Base-by-base conservation (phyloP, 2,329 filamentous ascomycete species). In the Calonectria leucothoes region DNA sequence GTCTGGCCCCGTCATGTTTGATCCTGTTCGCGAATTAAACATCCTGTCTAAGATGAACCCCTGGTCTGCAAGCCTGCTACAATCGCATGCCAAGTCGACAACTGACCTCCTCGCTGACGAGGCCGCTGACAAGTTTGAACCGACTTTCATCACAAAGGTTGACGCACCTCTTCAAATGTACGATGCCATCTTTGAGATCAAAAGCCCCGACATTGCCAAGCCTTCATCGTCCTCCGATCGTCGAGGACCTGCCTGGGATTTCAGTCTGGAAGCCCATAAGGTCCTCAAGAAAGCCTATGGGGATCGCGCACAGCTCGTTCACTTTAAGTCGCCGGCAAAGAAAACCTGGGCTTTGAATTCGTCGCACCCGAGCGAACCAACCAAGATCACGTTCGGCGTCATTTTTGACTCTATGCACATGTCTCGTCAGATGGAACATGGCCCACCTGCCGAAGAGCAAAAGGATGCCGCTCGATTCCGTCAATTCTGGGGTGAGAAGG, bases 401-500 rank as follows among this genome's bases (percentile, higher is more conserved):
- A 85, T 94, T 12, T 92, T 96, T 61, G 91, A 98, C 78, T 88
- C 94, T 1, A 88, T 90, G 45, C 94, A 95, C 78, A 93, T 93
- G 80, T 87, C 90, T 69, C 93, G 96, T 37, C 89, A 93, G 59
- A 94, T 98, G 75, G 97, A 99, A 77, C 94, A 95, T 82, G 97
- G 97, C 0, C 97, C 97, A 6, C 87, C 93, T 1, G 94, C 95
- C 2, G 96, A 98, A 81, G 91, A 97, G 74, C 95, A 96, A 83
- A 92, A 94, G 76, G 94, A 95, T 75, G 94, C 95, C 29, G 92
- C 92, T 12, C 89, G 89, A 37, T 99, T 98, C 83, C 94, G 95
- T 42, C 91, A 93, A 39, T 98, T 99, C 82, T 99, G 97, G 97
- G 97, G 96, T 8, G 93, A 96, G 12, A 98, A 97, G 82, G 91